Base-by-base conservation (phyloP, 2,329 filamentous ascomycete species). In the Colletotrichum sp. region DNA sequence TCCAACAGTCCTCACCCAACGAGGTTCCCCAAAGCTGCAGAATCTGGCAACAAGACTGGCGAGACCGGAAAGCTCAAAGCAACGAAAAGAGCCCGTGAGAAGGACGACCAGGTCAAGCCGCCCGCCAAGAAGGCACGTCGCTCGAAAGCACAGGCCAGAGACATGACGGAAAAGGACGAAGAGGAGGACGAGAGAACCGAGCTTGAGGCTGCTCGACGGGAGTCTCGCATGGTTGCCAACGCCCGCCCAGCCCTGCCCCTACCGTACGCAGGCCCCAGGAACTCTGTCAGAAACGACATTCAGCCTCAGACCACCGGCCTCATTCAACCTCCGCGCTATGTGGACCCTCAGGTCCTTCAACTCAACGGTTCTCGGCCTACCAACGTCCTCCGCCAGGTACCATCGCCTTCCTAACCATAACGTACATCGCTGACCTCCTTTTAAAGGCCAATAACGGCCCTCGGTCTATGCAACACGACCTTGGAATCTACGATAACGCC, bases 151-250 rank as follows among this genome's bases (percentile, higher is more conserved):
- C 44, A 13, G 12, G 44, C n/a, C n/a, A 52, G n/a, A 52, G 44
- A 52, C 44, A 52, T 52, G 44, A 13, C n/a, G 44, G n/a, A 2
- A 12, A 21, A 52, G 44, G 44, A 52, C n/a, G 44, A 13, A 52
- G 44, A 21, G n/a, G 44, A 52, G n/a, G 44, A 52, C 1, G 44
- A 52, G 44, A 52, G 44, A 52, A 7, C 2, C n/a, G 44, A 52
- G 44, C 44, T 52, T n/a, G 44, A 52, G n/a, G n/a, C n/a, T 21
- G 44, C n/a, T 52, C 44, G n/a, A 21, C 44, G 4, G n/a, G 10
- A 21, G 44, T 52, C n/a, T 1, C n/a, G 0, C n/a, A 52, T 4
- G 3, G n/a, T 6, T 52, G 6, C 1, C n/a, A 52, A 5, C n/a
- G n/a, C 44, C n/a, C n/a, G 44, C 10, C 1, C 44, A 52, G 1